Evolutionary conservation across 2,329 filamentous ascomycete genomes (phyloP), one percentile per base, ranked within the genome.

Genomic region (Cladophialophora immunda): DNA sequence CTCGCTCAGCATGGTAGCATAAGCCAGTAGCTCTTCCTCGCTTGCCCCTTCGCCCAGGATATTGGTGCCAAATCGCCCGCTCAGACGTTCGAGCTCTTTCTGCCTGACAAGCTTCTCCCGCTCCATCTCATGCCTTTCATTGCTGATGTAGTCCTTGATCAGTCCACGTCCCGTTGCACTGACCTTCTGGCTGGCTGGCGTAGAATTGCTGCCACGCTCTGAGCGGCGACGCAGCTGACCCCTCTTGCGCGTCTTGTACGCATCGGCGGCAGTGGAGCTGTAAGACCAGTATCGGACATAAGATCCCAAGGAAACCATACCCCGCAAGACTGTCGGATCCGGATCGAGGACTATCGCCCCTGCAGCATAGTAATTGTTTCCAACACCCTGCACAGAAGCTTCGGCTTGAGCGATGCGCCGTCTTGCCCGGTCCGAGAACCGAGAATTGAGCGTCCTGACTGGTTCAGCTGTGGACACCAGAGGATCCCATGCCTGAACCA

Each of bases 401-500:
- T 90, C 87, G 2, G 88, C 89, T 77, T 91, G 88, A 4, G 87
- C 83, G 73, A 83, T 86, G 78, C 93, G 89, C 64, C 94, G 92
- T 69, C 94, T 91, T 58, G 94, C 90, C 30, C 93, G 89, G 7
- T 91, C 90, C 1, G 92, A 92, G 71, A 94, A 93, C 15, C 91
- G 89, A 2, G 93, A 92, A 75, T 97, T 94, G 62, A 99, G 83
- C 0, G 93, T 98, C 45, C 93, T 89, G 59, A 98, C 86, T 0
- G 95, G 92, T 22, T 90, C 88, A 19, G 85, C 79, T 0, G 86
- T 91, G 1, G 94, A 98, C 0, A 90, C 92, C 55, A 99, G 82
- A n/a, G 92, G 92, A 80, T 99, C 95, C 95, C 95, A 99, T 5
- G 93, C 92, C 78, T 98, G 95, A 4, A 97, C 94, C 2, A 98